Conservation (phyloP, 768 basidiomycete genomes). For the Gyrodon lividus region DNA sequence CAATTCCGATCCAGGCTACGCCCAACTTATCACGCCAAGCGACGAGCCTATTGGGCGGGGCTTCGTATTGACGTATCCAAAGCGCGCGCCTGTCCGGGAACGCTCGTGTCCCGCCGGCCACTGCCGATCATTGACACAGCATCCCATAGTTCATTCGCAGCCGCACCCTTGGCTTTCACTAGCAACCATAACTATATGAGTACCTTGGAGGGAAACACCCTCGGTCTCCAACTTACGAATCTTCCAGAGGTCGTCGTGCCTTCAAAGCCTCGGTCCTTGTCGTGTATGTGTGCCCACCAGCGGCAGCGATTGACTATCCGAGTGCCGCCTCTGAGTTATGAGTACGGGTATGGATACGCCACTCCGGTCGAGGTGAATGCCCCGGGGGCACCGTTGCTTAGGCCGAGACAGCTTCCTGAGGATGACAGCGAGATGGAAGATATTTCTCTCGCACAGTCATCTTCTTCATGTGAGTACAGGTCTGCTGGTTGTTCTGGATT, state of each 20-base stretch:
- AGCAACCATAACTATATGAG: neutral
- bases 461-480: conserved; percentile 15
- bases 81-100: conserved; percentile 41
- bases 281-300: neutral
- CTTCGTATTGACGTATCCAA: conserved; percentile 44
- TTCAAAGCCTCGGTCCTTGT: neutral
- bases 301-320: conserved; percentile 2
- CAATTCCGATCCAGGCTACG: conserved; percentile 34
- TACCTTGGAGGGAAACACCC: neutral
- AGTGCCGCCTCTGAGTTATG: conserved; percentile 1
- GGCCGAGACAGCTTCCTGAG: conserved; percentile 25
- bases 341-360: neutral
- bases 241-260: conserved; percentile 10
- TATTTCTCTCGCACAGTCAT: conserved; percentile 4
- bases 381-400: conserved; percentile 27
- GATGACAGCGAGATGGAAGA: conserved; percentile 21
- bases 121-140: conserved; percentile 37
- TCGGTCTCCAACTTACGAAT: conserved; percentile 1
- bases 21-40: conserved; percentile 48
- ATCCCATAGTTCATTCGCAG: neutral
- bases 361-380: neutral
- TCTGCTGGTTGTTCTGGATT: neutral
- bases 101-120: conserved; percentile 40
- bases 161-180: neutral
- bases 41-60: conserved; percentile 42